These are phyloP conservation scores for Punctularia strigosozonata DNA, from an alignment of 768 basidiomycete genomes.

Conservation along the genomic window DNA sequence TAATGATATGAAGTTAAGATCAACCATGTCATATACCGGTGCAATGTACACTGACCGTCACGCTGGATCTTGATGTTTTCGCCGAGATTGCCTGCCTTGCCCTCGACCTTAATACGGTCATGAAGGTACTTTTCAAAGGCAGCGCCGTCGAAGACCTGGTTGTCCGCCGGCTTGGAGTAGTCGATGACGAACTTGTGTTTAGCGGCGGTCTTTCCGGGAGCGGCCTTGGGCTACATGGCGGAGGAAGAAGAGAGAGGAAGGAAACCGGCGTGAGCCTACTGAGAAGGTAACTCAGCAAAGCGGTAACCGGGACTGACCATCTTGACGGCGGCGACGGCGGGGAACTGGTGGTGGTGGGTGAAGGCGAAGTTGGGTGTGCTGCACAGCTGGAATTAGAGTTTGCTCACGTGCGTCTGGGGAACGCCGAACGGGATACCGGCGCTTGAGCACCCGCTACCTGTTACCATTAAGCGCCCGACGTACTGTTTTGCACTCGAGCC, in stretches of 20 bases:
- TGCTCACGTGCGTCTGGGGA: no score
- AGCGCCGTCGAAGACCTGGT: conserved; percentile 49
- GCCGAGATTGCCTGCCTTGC: conserved; percentile 84
- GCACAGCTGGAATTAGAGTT: conserved; percentile 5
- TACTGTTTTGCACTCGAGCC: no score
- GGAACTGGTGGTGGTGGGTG: conserved; percentile 10
- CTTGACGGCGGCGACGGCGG: conserved; percentile 20
- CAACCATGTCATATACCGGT: neutral
- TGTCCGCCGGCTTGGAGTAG: conserved; percentile 71
- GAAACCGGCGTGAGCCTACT: conserved; percentile 66
- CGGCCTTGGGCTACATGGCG: conserved; percentile 42
- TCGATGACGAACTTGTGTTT: conserved; percentile 80
- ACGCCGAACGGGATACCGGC: no score
- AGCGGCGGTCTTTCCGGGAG: conserved; percentile 37
- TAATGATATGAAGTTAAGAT: conserved; percentile 2
- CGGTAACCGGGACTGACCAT: conserved; percentile 69
- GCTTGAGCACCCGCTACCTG: no score
- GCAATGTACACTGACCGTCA: conserved; percentile 52
- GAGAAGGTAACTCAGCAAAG: conserved; percentile 90
- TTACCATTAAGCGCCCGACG: no score
- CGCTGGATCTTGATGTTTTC: conserved; percentile 81
- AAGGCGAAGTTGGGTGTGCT: conserved; percentile 18
- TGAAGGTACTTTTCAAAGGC: conserved; percentile 83
- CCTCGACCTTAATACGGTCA: conserved; percentile 89
- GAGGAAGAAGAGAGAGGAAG: conserved; percentile 16